Percentiles rank a stretch among this genome's conserved stretches.
Evolutionary conservation across 208 protist genomes (phyloP).

Genomic region (Crithidia brevicula): DNA sequence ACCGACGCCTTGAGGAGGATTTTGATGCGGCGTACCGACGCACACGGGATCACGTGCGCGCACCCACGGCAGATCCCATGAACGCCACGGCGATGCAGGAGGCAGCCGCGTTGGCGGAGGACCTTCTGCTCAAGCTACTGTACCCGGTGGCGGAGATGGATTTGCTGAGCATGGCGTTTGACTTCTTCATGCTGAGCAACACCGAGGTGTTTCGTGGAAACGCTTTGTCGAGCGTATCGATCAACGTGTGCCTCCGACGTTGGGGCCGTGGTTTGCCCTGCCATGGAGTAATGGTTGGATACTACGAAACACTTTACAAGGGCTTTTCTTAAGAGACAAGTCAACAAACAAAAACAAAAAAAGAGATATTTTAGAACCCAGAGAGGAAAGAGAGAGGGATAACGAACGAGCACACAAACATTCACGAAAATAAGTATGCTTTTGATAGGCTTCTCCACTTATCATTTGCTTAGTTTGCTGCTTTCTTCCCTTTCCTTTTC

Average conservation of each 20-base stretch:
- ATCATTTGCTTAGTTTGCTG: background rate
- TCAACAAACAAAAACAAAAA: background rate
- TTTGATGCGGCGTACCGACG: background rate
- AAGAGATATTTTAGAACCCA: slow-evolving; percentile 12
- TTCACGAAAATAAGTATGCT: too few relatives aligned
- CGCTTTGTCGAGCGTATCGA: slow-evolving; percentile 7
- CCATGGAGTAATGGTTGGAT: slow-evolving; percentile 19
- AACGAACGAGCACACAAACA: too few relatives aligned
- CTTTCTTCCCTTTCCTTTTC: slow-evolving; percentile 18
- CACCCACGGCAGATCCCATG: background rate
- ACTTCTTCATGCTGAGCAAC: slow-evolving; percentile 35
- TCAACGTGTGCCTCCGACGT: slow-evolving; percentile 27
- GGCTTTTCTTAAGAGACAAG: slow-evolving; percentile 9
- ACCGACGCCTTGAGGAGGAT: slow-evolving; percentile 2
- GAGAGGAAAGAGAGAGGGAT: too few relatives aligned
- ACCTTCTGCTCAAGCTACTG: background rate
- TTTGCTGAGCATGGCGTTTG: slow-evolving; percentile 18
- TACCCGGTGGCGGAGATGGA: slow-evolving; percentile 27
- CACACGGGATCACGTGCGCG: background rate
- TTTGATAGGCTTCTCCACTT: too few relatives aligned
- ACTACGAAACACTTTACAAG: slow-evolving; percentile 29
- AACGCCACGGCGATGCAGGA: background rate
- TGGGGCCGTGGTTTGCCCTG: slow-evolving; percentile 26
- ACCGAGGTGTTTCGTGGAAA: slow-evolving; percentile 29
- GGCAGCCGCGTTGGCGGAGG: background rate